A percentile compares a stretch with the other conserved stretches of the same genome.
Evolutionary conservation across 192 early-diverging fungal species (phyloP).

Genomic region (Haplosporangium gracile): DNA sequence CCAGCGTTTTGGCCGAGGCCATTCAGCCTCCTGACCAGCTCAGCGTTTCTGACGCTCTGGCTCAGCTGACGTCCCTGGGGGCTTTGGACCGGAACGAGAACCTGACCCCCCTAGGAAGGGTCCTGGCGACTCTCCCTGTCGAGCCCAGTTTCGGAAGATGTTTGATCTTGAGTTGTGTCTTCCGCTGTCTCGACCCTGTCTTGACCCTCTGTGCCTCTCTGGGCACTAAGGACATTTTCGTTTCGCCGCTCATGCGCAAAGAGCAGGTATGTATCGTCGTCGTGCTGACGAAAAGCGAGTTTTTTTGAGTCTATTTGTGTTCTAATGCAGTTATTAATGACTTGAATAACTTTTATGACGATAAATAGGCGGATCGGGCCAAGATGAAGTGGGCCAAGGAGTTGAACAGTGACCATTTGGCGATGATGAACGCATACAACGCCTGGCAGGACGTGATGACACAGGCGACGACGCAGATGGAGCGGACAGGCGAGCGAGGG

Average conservation of each 20-base stretch:
- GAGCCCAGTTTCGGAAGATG: slow-evolving; percentile 81
- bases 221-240: slow-evolving; percentile 60
- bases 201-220: slow-evolving; percentile 71
- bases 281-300: too few relatives aligned
- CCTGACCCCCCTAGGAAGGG: slow-evolving; percentile 73
- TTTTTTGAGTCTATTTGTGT: not conserved
- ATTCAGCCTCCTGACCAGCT: slow-evolving; percentile 60
- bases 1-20: slow-evolving; percentile 55
- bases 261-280: slow-evolving; percentile 18
- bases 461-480: slow-evolving; percentile 15
- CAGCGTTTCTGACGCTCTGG: slow-evolving; percentile 55
- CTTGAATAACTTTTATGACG: not conserved
- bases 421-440: slow-evolving; percentile 62
- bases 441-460: slow-evolving; percentile 56
- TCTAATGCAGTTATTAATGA: not conserved
- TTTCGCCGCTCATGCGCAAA: slow-evolving; percentile 55
- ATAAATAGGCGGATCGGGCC: slow-evolving; percentile 49
- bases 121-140: slow-evolving; percentile 70
- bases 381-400: slow-evolving; percentile 60
- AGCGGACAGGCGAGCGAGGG: slow-evolving; percentile 46
- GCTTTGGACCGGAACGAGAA: slow-evolving; percentile 62
- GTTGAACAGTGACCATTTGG: slow-evolving; percentile 59
- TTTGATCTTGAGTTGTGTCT: slow-evolving; percentile 69
- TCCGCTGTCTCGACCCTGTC: slow-evolving; percentile 77
- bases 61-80: slow-evolving; percentile 54